A percentile compares a stretch with the other conserved stretches of the same genome.
Conservation (phyloP, 345 rosid genomes). For the Pseudoturritis turrita region DNA sequence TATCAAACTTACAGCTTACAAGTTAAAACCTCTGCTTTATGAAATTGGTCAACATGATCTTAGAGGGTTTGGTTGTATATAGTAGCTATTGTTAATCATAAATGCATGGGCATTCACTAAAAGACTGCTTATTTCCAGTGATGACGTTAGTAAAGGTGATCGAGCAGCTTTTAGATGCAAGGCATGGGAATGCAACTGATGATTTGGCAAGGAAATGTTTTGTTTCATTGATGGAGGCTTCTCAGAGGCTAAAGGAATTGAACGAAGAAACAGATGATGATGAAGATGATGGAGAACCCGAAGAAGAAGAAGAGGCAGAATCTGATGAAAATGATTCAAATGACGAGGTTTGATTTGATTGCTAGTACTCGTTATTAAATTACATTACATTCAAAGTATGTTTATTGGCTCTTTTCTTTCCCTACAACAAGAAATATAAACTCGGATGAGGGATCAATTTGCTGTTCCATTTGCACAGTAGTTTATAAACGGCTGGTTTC, state of each 20-base stretch:
- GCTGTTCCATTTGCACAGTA: neutral
- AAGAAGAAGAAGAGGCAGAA: constrained; percentile 39
- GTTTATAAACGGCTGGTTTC: neutral
- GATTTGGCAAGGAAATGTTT: constrained; percentile 49
- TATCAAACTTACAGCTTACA: neutral
- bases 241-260: constrained; percentile 46
- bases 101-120: constrained; percentile 2
- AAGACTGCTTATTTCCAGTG: constrained; percentile 38
- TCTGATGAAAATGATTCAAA: constrained; percentile 42
- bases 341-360: constrained; percentile 47
- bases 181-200: constrained; percentile 31
- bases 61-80: neutral
- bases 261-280: constrained; percentile 55
- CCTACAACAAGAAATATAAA: neutral
- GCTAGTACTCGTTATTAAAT: neutral
- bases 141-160: constrained; percentile 56
- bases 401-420: neutral
- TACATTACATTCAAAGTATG: neutral
- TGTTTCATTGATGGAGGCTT: constrained; percentile 56
- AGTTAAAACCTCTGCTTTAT: neutral
- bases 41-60: neutral
- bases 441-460: neutral
- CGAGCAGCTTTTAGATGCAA: constrained; percentile 50
- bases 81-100: neutral
- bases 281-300: constrained; percentile 46